A percentile compares a stretch with the other conserved stretches of the same genome.
Evolutionary conservation across 2,329 filamentous ascomycete species (phyloP).

Genomic region (Xylariomycetidae sp.): DNA sequence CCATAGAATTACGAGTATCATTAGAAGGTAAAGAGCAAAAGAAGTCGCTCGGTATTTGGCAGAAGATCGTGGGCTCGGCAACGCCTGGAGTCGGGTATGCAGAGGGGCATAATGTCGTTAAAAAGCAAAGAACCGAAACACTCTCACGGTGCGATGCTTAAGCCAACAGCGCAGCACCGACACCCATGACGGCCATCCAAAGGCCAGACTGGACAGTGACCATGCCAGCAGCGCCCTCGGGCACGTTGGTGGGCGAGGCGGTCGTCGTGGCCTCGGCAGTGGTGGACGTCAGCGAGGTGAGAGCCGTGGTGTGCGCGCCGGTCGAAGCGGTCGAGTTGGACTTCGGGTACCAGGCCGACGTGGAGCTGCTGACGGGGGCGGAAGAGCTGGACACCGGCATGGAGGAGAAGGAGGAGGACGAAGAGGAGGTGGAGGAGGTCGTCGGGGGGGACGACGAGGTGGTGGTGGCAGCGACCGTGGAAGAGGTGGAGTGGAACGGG

Average conservation of each 20-base stretch:
- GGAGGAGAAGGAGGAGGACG: conserved; percentile 11
- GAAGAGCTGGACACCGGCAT: conserved; percentile 10
- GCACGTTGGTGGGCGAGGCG: conserved; percentile 8
- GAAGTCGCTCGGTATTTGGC: no score
- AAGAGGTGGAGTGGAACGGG: conserved; percentile 22
- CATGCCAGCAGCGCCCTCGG: conserved; percentile 17
- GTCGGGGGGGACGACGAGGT: conserved; percentile 11
- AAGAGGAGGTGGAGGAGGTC: conserved; percentile 6
- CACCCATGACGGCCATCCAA: conserved; percentile 19
- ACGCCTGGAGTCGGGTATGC: no score
- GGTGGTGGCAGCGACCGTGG: conserved; percentile 5
- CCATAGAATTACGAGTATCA: conserved; percentile 10
- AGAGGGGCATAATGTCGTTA: no score
- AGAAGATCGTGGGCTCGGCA: no score
- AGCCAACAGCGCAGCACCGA: conserved; percentile 21
- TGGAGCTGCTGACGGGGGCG: conserved; percentile 6
- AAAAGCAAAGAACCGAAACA: no score
- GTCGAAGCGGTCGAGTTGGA: conserved; percentile 16
- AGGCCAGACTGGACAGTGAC: conserved; percentile 20
- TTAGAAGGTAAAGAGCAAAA: conserved; percentile 7
- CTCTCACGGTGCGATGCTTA: conserved; percentile 13
- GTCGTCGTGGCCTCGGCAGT: conserved; percentile 7
- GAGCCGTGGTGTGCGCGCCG: conserved; percentile 19
- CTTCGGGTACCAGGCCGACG: conserved; percentile 15
- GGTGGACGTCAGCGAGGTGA: conserved; percentile 13